Evolutionary conservation across 2,329 filamentous ascomycete species (phyloP), one percentile per base, ranked within the genome.

Genomic region (Aureobasidium musti): DNA sequence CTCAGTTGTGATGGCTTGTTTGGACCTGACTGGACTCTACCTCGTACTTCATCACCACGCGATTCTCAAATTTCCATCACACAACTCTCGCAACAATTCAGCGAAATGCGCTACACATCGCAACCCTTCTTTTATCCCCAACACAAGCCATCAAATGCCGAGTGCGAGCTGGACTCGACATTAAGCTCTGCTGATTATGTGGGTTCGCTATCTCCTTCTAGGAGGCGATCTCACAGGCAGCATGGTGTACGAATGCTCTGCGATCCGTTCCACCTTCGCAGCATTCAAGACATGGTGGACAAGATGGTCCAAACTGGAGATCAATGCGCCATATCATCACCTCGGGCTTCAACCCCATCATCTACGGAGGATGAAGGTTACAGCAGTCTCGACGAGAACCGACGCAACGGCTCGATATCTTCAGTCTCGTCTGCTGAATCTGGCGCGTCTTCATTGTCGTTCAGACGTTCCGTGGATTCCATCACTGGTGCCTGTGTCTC

Each of bases 261-360:
- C 71, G 74, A 71, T 67, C 65, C 74, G 3, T 73, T 75, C 13
- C 76, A 77, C 67, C 69, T 76, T 37, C 71, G 74, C 30, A 76
- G 77, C 71, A 76, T 79, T 53, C 72, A 76, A 21, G 70, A 71
- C 33, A 74, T 79, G 23, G 77, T 79, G 28, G 70, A 76, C 68
- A 75, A 74, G 68, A 78, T 79, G 72, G 71, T 78, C 63, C 69
- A 76, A 5, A 69, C 68, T 11, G 73, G 74, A 53, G 74, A 79
- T 67, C 78, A 79, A 68, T 79, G 78, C 72, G 70, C 60, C 23
- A 33, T 70, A 23, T 66, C 68, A 52, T 26, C 57, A 35, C 35
- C 66, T 23, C 61, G 33, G 28, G 66, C 19, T 17, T 43, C 45
- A 45, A 45, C 28, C 11, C 43, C 63, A 4, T 49, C 37, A 1